Evolutionary conservation across 2,329 filamentous ascomycete genomes (phyloP).

Genomic region (Hypoxylon rubiginosum): DNA sequence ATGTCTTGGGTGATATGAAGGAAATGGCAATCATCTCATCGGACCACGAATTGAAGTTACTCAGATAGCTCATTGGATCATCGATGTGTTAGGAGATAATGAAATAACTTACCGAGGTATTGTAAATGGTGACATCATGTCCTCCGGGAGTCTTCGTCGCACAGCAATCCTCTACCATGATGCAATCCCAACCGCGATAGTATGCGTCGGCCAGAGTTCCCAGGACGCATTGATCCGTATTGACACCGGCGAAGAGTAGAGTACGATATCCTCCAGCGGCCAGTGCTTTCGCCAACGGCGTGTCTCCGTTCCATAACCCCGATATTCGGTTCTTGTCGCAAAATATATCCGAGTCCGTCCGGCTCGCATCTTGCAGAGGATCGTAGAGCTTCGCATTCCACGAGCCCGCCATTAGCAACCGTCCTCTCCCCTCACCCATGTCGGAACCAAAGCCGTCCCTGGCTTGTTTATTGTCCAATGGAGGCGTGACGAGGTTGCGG

Average conservation of each 20-base stretch:
- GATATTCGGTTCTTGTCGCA: constrained; percentile 71
- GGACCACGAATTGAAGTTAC: neutral
- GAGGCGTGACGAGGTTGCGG: constrained; percentile 50
- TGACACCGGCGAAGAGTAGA: constrained; percentile 70
- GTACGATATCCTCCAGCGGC: constrained; percentile 52
- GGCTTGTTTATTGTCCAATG: constrained; percentile 29
- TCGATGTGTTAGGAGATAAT: too few species aligned
- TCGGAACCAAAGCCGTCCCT: constrained; percentile 61
- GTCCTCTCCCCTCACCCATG: constrained; percentile 59
- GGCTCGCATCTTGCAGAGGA: constrained; percentile 57
- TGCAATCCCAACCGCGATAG: constrained; percentile 67
- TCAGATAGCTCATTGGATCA: too few species aligned
- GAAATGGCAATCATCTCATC: neutral
- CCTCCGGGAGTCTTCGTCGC: constrained; percentile 62
- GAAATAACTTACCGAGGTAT: constrained; percentile 54
- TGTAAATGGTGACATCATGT: constrained; percentile 54
- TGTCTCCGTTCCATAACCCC: constrained; percentile 64
- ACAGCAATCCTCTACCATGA: constrained; percentile 67
- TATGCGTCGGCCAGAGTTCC: constrained; percentile 69
- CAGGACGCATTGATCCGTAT: constrained; percentile 72
- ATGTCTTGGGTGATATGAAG: neutral
- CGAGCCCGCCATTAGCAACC: constrained; percentile 63
- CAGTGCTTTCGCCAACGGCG: constrained; percentile 52
- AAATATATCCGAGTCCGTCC: constrained; percentile 60
- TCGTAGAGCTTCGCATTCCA: constrained; percentile 70